These are phyloP conservation scores for Peltaster fructicola DNA, from an alignment of 2,329 filamentous ascomycete species.

Conservation along the genomic window DNA sequence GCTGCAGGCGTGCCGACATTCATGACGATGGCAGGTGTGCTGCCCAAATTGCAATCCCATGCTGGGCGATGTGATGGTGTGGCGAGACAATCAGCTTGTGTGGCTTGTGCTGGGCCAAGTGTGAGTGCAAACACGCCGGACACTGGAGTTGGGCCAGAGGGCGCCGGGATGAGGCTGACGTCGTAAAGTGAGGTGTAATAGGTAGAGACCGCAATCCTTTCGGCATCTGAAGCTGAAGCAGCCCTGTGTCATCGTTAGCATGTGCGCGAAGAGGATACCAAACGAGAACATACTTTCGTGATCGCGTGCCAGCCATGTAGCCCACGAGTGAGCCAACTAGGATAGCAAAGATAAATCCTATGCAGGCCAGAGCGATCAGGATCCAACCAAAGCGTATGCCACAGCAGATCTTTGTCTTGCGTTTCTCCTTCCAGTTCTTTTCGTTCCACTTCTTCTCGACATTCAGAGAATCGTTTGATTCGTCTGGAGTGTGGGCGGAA, in stretches of 20 bases:
- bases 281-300: constrained; percentile 9
- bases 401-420: constrained; percentile 19
- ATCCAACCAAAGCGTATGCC: constrained; percentile 20
- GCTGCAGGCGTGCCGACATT: constrained; percentile 10
- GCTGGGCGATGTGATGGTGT: constrained; percentile 37
- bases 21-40: constrained; percentile 13
- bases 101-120: constrained; percentile 30
- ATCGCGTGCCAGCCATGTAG: constrained; percentile 12
- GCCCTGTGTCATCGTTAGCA: too few species aligned
- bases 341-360: constrained; percentile 17
- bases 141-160: constrained; percentile 34
- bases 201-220: too few species aligned
- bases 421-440: constrained; percentile 22
- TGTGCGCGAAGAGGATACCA: neutral
- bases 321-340: constrained; percentile 19
- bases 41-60: constrained; percentile 43
- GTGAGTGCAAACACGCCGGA: constrained; percentile 41
- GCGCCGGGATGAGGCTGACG: constrained; percentile 28
- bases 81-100: constrained; percentile 39
- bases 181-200: constrained; percentile 17
- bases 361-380: constrained; percentile 12
- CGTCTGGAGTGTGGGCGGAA: too few species aligned
- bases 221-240: too few species aligned
- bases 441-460: constrained; percentile 19
- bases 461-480: too few species aligned